Conservation (phyloP, 768 basidiomycete species). For the Mycena kentingensis region DNA sequence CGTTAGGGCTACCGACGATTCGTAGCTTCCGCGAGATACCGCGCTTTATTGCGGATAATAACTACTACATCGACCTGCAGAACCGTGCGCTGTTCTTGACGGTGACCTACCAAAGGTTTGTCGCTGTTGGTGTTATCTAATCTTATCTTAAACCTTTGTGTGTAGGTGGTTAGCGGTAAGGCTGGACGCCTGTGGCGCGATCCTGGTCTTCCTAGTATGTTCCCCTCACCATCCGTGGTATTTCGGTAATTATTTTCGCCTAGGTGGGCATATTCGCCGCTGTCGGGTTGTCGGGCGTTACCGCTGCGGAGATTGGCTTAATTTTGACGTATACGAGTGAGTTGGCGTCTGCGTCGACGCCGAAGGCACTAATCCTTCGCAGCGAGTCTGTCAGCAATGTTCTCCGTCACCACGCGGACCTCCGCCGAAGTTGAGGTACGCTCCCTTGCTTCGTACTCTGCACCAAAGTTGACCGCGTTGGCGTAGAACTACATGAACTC, state of each 20-base stretch:
- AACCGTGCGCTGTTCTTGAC: conserved; percentile 2
- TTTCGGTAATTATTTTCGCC: too few relatives aligned
- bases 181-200: neutral
- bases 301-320: conserved; percentile 69
- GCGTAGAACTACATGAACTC: conserved; percentile 74
- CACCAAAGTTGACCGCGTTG: neutral
- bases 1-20: conserved; percentile 58
- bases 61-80: conserved; percentile 55
- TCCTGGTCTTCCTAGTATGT: neutral
- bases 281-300: conserved; percentile 53
- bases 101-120: neutral
- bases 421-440: conserved; percentile 66
- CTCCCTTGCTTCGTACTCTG: neutral
- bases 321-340: conserved; percentile 67
- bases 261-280: conserved; percentile 70
- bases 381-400: conserved; percentile 56
- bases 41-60: conserved; percentile 65
- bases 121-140: neutral
- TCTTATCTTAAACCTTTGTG: neutral
- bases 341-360: too few relatives aligned
- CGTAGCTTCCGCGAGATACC: conserved; percentile 66
- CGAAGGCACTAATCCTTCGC: too few relatives aligned
- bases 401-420: conserved; percentile 55
- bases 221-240: too few relatives aligned
- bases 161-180: neutral